Percentiles rank a stretch among this genome's conserved stretches.
phyloP scores from a whole-genome alignment of 306 rosid species.

The Gillenia trifoliata region DNA sequence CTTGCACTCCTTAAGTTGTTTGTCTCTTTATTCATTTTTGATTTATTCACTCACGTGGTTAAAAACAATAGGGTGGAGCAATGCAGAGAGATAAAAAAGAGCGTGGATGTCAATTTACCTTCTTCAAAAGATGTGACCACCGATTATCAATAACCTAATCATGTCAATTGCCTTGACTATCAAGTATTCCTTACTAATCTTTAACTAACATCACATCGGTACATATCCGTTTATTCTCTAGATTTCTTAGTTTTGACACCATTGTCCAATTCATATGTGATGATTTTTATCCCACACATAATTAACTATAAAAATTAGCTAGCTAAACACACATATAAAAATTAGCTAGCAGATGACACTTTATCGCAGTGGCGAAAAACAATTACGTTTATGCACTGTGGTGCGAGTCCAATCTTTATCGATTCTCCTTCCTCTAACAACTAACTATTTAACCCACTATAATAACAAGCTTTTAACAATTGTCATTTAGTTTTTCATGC shows the following conservation, averaged over 20 bases:
- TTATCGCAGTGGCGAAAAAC: no score
- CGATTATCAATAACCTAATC: neutral
- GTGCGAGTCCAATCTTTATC: no score
- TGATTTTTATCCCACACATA: neutral
- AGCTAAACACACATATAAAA: neutral
- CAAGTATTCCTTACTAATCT: neutral
- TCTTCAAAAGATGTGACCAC: neutral
- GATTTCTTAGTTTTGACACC: neutral
- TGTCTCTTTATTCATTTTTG: no score
- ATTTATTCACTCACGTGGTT: neutral
- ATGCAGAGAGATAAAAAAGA: no score
- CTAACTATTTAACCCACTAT: no score
- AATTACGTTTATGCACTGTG: no score
- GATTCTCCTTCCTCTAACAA: no score
- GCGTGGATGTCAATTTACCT: neutral
- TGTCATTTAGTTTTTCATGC: no score
- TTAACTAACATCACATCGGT: neutral
- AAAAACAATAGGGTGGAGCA: no score
- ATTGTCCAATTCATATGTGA: neutral
- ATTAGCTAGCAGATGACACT: no score
- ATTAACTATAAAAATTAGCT: neutral
- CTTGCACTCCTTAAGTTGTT: neutral
- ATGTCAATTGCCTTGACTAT: neutral
- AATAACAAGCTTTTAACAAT: neutral
- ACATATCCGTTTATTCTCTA: neutral